phyloP scores from a whole-genome alignment of 2,329 filamentous ascomycete species.

The Rhynchosporium agropyri region DNA sequence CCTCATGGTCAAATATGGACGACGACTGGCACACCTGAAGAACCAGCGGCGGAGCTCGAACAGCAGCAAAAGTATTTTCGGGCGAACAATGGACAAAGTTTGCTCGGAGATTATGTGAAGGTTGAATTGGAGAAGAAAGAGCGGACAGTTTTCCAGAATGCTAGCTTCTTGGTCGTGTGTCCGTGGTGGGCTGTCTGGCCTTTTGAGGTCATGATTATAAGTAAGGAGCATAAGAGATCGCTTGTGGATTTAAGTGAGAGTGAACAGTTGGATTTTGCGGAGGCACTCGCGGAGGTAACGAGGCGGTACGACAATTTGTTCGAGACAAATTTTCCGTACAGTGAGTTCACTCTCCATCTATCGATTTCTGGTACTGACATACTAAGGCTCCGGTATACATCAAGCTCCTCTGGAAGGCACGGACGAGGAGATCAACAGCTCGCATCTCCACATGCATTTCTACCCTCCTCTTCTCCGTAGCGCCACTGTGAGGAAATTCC shows the following conservation, averaged over 20 bases:
- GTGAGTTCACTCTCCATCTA: slow-evolving; percentile 44
- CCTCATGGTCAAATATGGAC: slow-evolving; percentile 98
- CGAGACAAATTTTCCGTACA: slow-evolving; percentile 95
- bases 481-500: slow-evolving; percentile 91
- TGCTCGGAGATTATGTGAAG: slow-evolving; percentile 84
- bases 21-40: slow-evolving; percentile 86
- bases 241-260: slow-evolving; percentile 76
- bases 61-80: slow-evolving; percentile 78
- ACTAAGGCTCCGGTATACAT: slow-evolving; percentile 82
- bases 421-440: slow-evolving; percentile 80
- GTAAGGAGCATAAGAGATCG: slow-evolving; percentile 80
- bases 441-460: slow-evolving; percentile 96
- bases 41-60: slow-evolving; percentile 76
- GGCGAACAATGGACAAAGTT: slow-evolving; percentile 71
- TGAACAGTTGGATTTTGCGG: slow-evolving; percentile 76
- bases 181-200: slow-evolving; percentile 99
- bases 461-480: slow-evolving; percentile 92
- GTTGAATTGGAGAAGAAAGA: slow-evolving; percentile 82
- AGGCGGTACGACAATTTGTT: slow-evolving; percentile 96
- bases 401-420: slow-evolving; percentile 87
- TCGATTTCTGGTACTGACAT: background rate
- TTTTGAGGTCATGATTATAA: slow-evolving; percentile 89
- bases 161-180: slow-evolving; percentile 80
- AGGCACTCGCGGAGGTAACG: slow-evolving; percentile 84
- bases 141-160: slow-evolving; percentile 86